Evolutionary conservation across 805 yeast genomes (phyloP).

Genomic region (Candida boleticola): DNA sequence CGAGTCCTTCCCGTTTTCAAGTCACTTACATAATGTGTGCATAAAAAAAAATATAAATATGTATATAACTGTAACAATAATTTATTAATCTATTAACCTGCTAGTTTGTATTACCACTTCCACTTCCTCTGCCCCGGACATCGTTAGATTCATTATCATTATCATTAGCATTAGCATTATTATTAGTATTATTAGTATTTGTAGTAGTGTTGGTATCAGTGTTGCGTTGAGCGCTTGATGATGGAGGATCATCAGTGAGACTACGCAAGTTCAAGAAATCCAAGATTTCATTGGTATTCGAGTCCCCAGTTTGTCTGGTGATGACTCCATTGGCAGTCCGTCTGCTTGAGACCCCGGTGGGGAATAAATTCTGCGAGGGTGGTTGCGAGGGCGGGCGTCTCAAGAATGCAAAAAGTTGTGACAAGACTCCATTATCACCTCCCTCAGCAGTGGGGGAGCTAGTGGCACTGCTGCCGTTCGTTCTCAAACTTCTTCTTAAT

Average conservation of each 20-base stretch:
- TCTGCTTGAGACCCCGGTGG: slow-evolving; percentile 49
- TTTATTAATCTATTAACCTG: too few relatives aligned
- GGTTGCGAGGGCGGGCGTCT: slow-evolving; percentile 14
- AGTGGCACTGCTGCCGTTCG: too few relatives aligned
- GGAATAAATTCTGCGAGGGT: slow-evolving; percentile 26
- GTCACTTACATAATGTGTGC: too few relatives aligned
- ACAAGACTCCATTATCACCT: slow-evolving; percentile 11
- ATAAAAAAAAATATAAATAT: too few relatives aligned
- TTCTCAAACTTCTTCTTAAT: not conserved
- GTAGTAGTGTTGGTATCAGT: slow-evolving; percentile 4
- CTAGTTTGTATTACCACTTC: not conserved
- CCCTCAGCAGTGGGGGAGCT: not conserved
- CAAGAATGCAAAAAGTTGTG: slow-evolving; percentile 19
- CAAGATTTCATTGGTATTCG: slow-evolving; percentile 14
- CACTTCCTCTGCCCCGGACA: not conserved
- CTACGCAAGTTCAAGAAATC: slow-evolving; percentile 28
- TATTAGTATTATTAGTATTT: not conserved
- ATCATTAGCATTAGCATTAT: not conserved
- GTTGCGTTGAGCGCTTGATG: too few relatives aligned
- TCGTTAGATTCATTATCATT: not conserved
- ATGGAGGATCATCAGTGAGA: slow-evolving; percentile 17
- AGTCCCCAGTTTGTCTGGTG: slow-evolving; percentile 23
- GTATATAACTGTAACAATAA: too few relatives aligned
- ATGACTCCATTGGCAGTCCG: slow-evolving; percentile 45
- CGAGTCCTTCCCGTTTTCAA: too few relatives aligned